Conservation (phyloP, 352 stramenopile genomes). For the Phytophthora lateralis region DNA sequence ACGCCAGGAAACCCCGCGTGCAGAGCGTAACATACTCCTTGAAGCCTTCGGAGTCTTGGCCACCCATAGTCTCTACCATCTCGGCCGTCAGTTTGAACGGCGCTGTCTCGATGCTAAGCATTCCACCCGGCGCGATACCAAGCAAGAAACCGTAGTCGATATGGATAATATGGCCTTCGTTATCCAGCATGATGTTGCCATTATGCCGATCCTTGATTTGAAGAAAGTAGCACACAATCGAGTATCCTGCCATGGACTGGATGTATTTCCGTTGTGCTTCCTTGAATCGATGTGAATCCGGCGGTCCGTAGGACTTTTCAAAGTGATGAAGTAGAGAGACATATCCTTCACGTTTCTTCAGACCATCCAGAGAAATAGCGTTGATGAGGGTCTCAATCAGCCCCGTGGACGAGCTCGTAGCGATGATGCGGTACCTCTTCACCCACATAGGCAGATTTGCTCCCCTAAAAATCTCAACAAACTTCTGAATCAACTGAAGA, state of each 20-base stretch:
- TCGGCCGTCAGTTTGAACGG: conserved; percentile 99
- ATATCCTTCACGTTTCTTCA: conserved; percentile 97
- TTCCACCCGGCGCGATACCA: conserved; percentile 97
- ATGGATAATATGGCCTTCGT: conserved; percentile 97
- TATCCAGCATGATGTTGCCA: conserved; percentile 99
- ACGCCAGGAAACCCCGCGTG: conserved; percentile 96
- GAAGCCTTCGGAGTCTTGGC: conserved; percentile 90
- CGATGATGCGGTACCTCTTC: conserved; percentile 97
- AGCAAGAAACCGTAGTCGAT: conserved; percentile 99
- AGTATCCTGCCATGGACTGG: conserved; percentile 97
- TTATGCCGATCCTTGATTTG: conserved; percentile 99
- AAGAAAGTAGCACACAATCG: conserved; percentile 97
- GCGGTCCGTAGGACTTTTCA: conserved; percentile 93
- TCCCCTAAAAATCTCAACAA: conserved; percentile 96
- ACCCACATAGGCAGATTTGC: conserved; percentile 96
- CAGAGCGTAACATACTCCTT: conserved; percentile 98
- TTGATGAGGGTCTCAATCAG: conserved; percentile 98
- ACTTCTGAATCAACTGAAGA: conserved; percentile 98
- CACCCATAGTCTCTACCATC: conserved; percentile 98
- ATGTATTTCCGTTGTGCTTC: conserved; percentile 96
- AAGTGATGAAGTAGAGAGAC: conserved; percentile 96
- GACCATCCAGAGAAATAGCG: conserved; percentile 96
- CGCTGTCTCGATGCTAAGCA: conserved; percentile 98
- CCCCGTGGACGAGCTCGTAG: conserved; percentile 94
- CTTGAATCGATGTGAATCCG: conserved; percentile 87